Base-by-base conservation (phyloP, 2,329 filamentous ascomycete genomes). In the Gremmenia infestans region DNA sequence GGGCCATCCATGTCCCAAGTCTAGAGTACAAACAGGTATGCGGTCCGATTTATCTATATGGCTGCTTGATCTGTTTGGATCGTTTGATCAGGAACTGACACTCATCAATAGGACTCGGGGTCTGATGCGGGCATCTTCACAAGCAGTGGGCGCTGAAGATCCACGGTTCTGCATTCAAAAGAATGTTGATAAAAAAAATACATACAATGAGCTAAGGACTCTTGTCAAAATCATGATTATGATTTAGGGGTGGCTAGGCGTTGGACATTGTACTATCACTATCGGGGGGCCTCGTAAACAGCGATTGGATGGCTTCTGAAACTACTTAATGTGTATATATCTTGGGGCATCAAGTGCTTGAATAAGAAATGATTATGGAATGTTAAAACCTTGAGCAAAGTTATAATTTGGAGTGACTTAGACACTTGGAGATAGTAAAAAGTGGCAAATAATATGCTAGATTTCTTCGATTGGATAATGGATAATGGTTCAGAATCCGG, bases 1-100 rank as follows among this genome's bases (percentile, higher is more conserved):
- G 72, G 70, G 25, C 76, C 75, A 25, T 65, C 73, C 47, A 82
- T 82, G 80, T 79, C 77, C 71, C 78, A 81, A 70, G 79, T 82
- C 58, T 82, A 80, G 63, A 36, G 9, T 40, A 45, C 19, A 42
- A 55, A 54, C 40, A 54, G 58, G 65, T 66, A 53, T 64, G 63
- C 60, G 51, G 56, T 57, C 49, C 11, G 25, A 32, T 54, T 5
- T 23, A 14, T 58, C 47, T 58, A 50, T 39, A 48, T 52, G 54
- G 52, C 57, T 59, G 62, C 53, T 52, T 53, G 49, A 48, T 36
- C 40, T 52, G 36, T 53, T 22, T 28, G 2, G 39, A 42, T 46
- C 50, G 43, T 25, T 48, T 22, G 15, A n/a, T 17, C 9, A 28
- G 52, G 14, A 37, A 50, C 52, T 43, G 28, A 54, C 42, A 23